Conservation (phyloP, 345 rosid genomes). For the Citrus medica region DNA sequence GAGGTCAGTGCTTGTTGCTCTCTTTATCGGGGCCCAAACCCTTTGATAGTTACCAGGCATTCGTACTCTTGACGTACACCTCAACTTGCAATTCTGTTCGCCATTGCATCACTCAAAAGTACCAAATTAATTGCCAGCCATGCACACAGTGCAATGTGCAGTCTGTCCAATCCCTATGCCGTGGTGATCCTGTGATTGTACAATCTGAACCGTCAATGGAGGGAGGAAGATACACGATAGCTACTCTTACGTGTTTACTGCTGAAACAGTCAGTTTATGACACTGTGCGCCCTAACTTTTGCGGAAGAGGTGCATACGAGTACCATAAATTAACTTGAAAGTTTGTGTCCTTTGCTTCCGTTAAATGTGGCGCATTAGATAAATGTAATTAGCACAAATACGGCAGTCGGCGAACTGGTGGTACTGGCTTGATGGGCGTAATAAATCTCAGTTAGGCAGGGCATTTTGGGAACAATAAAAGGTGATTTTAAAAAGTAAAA, state of each 20-base stretch:
- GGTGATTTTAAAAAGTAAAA: background rate
- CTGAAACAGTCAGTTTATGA: background rate
- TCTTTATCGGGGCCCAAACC: conserved; percentile 10
- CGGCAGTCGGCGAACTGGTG: background rate
- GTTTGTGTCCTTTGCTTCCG: background rate
- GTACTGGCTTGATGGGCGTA: background rate
- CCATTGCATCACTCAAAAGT: background rate
- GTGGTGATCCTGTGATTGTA: no score
- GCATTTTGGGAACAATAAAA: background rate
- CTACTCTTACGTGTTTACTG: no score
- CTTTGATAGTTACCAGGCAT: conserved; percentile 19
- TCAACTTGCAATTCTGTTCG: conserved; percentile 23
- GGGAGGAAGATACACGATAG: no score
- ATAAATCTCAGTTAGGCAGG: background rate
- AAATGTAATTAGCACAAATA: background rate
- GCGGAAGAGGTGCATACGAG: background rate
- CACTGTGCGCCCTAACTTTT: background rate
- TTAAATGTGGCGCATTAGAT: background rate
- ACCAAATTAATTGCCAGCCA: background rate
- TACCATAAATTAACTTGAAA: background rate
- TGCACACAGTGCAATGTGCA: background rate
- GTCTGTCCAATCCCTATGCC: background rate
- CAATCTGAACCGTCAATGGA: no score
- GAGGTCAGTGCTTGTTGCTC: conserved; percentile 24
- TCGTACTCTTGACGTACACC: conserved; percentile 25